Percentiles rank a stretch among this genome's conserved stretches.
phyloP scores from a whole-genome alignment of 352 stramenopile genomes.

The Globisporangium spinosum region DNA sequence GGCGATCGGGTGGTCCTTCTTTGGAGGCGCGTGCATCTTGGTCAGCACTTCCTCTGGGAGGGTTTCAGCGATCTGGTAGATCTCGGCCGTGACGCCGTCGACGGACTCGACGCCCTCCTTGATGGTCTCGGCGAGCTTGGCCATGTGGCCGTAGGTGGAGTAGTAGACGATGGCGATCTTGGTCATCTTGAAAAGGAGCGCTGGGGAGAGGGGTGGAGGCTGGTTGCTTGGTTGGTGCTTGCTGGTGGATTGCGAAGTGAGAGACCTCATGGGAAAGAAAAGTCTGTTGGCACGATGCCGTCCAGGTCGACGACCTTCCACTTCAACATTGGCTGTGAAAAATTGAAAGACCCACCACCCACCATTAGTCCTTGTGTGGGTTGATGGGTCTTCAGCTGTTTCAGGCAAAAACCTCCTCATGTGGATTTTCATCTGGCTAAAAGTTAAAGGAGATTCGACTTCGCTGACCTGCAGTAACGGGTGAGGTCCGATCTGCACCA shows the following conservation, averaged over 20 bases:
- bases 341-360: neutral
- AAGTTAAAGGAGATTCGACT: neutral
- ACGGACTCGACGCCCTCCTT: conserved; percentile 55
- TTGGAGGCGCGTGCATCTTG: conserved; percentile 66
- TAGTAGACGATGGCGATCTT: conserved; percentile 82
- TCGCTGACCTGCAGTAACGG: neutral
- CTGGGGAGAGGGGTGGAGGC: neutral
- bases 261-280: neutral
- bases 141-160: conserved; percentile 82
- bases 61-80: conserved; percentile 76
- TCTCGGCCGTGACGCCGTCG: conserved; percentile 41
- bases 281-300: no score
- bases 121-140: conserved; percentile 56
- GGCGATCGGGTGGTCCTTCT: conserved; percentile 54
- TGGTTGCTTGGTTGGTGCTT: neutral
- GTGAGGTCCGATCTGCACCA: no score
- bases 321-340: neutral
- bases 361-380: no score
- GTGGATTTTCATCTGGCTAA: no score
- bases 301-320: no score
- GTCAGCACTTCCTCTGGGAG: conserved; percentile 65
- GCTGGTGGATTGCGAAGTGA: neutral
- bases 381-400: no score
- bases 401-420: no score
- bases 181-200: conserved; percentile 18